Evolutionary conservation across 1,139 yeast genomes (phyloP).

Genomic region (Taphrina sp.): DNA sequence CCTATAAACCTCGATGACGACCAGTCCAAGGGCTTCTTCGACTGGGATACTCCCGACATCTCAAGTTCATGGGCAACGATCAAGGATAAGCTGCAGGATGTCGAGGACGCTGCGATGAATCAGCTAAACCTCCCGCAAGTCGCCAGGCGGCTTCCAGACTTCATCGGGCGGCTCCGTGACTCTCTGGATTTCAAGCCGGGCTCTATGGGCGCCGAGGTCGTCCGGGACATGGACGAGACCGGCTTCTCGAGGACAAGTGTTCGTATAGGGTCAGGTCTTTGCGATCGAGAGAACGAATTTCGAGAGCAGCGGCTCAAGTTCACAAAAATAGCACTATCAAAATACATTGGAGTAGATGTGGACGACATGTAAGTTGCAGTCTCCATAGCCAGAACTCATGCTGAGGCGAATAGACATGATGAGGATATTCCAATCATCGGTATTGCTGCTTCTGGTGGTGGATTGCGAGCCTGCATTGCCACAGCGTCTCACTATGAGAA

Average conservation of each 20-base stretch:
- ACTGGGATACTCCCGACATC: no score
- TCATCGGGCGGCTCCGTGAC: not conserved
- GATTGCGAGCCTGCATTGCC: constrained; percentile 39
- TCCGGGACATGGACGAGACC: constrained; percentile 35
- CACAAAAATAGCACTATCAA: constrained; percentile 36
- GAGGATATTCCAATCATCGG: constrained; percentile 39
- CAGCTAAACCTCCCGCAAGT: constrained; percentile 1
- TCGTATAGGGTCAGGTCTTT: constrained; percentile 36
- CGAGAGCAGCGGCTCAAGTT: constrained; percentile 33
- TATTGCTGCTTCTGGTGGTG: constrained; percentile 40
- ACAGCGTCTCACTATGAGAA: constrained; percentile 37
- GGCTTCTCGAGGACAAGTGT: constrained; percentile 35
- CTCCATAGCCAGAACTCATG: no score
- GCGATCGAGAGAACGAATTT: constrained; percentile 36
- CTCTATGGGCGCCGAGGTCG: constrained; percentile 36
- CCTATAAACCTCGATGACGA: no score
- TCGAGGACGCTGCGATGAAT: not conserved
- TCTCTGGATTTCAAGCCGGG: constrained; percentile 20
- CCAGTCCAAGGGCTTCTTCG: no score
- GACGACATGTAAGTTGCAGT: no score
- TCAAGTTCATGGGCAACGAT: not conserved
- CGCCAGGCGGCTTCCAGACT: constrained; percentile 3
- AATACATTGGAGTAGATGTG: constrained; percentile 36
- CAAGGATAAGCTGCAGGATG: not conserved
- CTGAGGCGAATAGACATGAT: no score